Conservation (phyloP, 495 filamentous ascomycete species). For the Daldinia bambusicola region DNA sequence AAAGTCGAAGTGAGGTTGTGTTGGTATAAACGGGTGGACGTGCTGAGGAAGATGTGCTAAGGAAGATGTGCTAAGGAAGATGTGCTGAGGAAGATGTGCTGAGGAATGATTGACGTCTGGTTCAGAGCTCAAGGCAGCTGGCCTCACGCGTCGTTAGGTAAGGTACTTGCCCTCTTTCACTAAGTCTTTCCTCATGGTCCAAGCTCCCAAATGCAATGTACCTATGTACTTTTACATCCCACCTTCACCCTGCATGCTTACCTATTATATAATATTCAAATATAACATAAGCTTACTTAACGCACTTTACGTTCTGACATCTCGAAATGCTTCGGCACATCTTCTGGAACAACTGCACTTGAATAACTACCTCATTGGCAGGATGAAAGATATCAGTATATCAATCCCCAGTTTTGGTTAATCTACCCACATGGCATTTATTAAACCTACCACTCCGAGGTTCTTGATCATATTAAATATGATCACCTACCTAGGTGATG, state of each 20-base stretch:
- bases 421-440: too few species aligned
- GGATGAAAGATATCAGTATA: too few species aligned
- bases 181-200: slow-evolving; percentile 13
- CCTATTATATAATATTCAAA: neutral
- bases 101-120: slow-evolving; percentile 41
- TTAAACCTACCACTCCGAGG: too few species aligned
- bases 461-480: too few species aligned
- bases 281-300: neutral
- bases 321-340: neutral
- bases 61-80: too few species aligned
- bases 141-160: slow-evolving; percentile 47
- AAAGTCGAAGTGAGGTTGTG: slow-evolving; percentile 2
- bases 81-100: too few species aligned
- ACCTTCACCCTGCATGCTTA: neutral
- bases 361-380: too few species aligned
- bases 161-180: neutral
- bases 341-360: too few species aligned
- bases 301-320: neutral
- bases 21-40: slow-evolving; percentile 12
- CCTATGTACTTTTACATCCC: slow-evolving; percentile 14
- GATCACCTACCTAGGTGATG: too few species aligned
- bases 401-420: too few species aligned
- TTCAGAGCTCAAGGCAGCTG: slow-evolving; percentile 48
- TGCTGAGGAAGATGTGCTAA: too few species aligned
- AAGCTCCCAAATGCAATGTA: slow-evolving; percentile 28